Evolutionary conservation across 805 yeast genomes (phyloP), one percentile per base, ranked within the genome.

Genomic region (Barnettozyma sucrosica): DNA sequence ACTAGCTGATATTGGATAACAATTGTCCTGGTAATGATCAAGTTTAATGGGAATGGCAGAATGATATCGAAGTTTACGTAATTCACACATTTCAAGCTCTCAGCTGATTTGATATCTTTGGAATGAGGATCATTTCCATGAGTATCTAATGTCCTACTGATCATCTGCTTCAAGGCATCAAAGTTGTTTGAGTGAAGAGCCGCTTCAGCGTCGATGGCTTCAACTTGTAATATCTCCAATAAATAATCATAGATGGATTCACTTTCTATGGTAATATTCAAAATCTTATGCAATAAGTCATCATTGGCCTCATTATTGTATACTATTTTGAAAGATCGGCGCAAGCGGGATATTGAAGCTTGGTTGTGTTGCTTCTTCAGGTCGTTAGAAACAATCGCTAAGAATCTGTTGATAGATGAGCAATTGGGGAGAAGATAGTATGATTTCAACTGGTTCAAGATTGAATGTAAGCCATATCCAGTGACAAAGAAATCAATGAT

Each of bases 31-130:
- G 85, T 80, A 1, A 89, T 67, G 1, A 93, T 71, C 23, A 92
- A 70, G 57, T 89, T 89, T 43, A 89, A 66, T 0, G 99, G 99
- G 61, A 88, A 93, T 3, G 97, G 97, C 20, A 90, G 64, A n/a
- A 73, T 65, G 7, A 83, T 50, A 37, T 81, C 80, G 40, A 84
- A 64, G 49, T 76, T 77, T 10, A 84, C 62, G 44, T 75, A 74
- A 41, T 80, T 70, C 2, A 83, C 69, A 2, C 79, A 51, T 66
- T 75, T 45, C 56, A 66, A 51, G 56, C 70, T 54, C 62, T 66
- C 58, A 51, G 61, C n/a, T 9, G 63, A 55, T 30, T 63, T 61
- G 28, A 45, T 11, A 7, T 53, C 59, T 23, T 45, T 46, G 36
- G 46, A 34, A 5, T 47, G 20, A 7, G 51, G 10, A 10, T 50